Base-by-base conservation (phyloP, 805 yeast genomes). In the Lachancea thermotolerans region DNA sequence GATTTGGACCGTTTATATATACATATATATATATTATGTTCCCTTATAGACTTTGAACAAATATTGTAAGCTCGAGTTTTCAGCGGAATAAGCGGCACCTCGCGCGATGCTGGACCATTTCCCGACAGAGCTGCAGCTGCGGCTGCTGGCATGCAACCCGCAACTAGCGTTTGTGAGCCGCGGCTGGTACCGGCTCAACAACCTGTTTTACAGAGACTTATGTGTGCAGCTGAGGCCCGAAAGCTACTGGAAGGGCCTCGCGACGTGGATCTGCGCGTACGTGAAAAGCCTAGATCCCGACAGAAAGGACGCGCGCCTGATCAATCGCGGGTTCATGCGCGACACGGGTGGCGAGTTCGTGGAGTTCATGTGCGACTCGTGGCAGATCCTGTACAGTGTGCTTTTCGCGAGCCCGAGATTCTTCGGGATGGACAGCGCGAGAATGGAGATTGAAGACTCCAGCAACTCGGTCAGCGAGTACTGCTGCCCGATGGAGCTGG, bases 311-410 rank as follows among this genome's bases (percentile, higher is more conserved):
- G 42, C 42, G n/a, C 25, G 47, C 12, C 39, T 34, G 11, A 34
- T 44, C 25, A 44, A 44, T 18, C 33, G 15, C 4, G 35, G 21
- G 8, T 12, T 21, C 25, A 21, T 21, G 25, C 25, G 25, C 25
- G 25, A 28, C 10, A 31, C 30, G 16, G 32, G n/a, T n/a, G 28
- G 12, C 7, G 36, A 35, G 10, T n/a, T n/a, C 15, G 21, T n/a
- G 11, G 35, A 30, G 17, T 39, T 27, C 30, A n/a, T 44, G 32
- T 44, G 40, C 5, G 47, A 44, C 29, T 44, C 47, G 17, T 44
- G 47, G 47, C 40, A 44, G 11, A 44, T 44, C 28, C 15, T 44
- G 14, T 44, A 39, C 37, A 15, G 37, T 28, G 47, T 39, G 14
- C 18, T 44, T n/a, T 44, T 44, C 40, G 34, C 12, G 30, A 35